Evolutionary conservation across 2,329 filamentous ascomycete genomes (phyloP).

Genomic region (Epicoccum sorghinum): DNA sequence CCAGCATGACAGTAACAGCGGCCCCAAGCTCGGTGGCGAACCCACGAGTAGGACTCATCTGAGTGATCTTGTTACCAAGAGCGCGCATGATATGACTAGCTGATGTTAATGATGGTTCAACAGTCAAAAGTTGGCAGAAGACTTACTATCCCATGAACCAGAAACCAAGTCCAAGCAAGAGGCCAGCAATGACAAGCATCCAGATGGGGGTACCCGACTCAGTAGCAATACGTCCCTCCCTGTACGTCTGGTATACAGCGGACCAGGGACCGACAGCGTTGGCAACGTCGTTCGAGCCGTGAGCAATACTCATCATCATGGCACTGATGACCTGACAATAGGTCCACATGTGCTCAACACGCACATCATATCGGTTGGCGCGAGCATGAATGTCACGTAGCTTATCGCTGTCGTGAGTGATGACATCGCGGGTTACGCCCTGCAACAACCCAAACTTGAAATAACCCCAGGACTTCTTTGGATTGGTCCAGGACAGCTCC

Average conservation of each 20-base stretch:
- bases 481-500: constrained; percentile 38
- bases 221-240: constrained; percentile 52
- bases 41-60: constrained; percentile 64
- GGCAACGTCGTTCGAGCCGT: constrained; percentile 71
- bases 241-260: constrained; percentile 67
- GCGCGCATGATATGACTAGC: constrained; percentile 63
- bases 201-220: constrained; percentile 63
- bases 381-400: constrained; percentile 50
- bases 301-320: constrained; percentile 74
- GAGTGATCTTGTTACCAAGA: constrained; percentile 66
- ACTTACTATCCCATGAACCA: constrained; percentile 64
- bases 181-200: constrained; percentile 63
- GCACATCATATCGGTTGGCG: constrained; percentile 54
- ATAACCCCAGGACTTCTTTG: constrained; percentile 46
- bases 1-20: constrained; percentile 68
- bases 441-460: constrained; percentile 54
- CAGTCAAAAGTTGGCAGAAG: neutral
- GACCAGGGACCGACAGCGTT: constrained; percentile 63
- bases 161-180: constrained; percentile 61
- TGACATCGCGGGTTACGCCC: constrained; percentile 50
- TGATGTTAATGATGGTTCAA: neutral
- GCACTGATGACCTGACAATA: constrained; percentile 57
- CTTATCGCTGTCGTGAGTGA: constrained; percentile 48
- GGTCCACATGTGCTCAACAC: constrained; percentile 57
- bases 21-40: constrained; percentile 47